These are phyloP conservation scores for Cercis canadensis DNA, from an alignment of 306 rosid genomes.

Conservation along the genomic window DNA sequence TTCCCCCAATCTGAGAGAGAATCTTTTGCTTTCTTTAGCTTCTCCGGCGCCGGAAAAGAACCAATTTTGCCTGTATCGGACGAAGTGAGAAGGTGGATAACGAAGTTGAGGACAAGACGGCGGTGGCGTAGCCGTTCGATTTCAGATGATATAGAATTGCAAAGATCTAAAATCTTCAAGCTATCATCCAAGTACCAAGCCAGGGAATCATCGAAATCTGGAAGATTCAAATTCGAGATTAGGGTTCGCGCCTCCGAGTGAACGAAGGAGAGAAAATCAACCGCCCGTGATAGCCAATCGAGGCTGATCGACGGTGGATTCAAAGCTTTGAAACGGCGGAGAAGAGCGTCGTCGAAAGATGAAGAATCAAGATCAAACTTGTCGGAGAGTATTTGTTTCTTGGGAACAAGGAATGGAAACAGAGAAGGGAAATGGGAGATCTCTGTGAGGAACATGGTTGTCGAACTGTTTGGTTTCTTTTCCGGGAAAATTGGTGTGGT, in stretches of 20 bases:
- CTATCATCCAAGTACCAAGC: conserved; percentile 1
- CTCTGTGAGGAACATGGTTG: neutral
- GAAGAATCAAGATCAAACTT: neutral
- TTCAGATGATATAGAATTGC: neutral
- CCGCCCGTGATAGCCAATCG: neutral
- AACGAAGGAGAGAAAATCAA: conserved; percentile 1
- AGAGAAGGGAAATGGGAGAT: neutral
- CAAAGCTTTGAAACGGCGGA: neutral
- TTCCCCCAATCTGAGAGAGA: neutral
- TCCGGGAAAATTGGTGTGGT: too few relatives aligned
- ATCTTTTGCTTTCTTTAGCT: neutral
- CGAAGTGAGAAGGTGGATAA: conserved; percentile 1
- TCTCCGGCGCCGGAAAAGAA: neutral
- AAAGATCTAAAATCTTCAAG: conserved; percentile 9
- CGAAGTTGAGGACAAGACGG: neutral
- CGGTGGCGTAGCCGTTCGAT: neutral
- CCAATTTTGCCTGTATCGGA: neutral
- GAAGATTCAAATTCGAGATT: neutral
- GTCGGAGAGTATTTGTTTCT: neutral
- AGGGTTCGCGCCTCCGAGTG: conserved; percentile 1
- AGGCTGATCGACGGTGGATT: conserved; percentile 17
- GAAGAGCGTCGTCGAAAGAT: neutral
- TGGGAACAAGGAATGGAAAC: neutral
- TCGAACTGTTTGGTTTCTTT: too few relatives aligned
- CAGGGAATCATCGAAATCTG: neutral